Conservation (phyloP, 495 filamentous ascomycete species). For the Aspergillus ellipticus region DNA sequence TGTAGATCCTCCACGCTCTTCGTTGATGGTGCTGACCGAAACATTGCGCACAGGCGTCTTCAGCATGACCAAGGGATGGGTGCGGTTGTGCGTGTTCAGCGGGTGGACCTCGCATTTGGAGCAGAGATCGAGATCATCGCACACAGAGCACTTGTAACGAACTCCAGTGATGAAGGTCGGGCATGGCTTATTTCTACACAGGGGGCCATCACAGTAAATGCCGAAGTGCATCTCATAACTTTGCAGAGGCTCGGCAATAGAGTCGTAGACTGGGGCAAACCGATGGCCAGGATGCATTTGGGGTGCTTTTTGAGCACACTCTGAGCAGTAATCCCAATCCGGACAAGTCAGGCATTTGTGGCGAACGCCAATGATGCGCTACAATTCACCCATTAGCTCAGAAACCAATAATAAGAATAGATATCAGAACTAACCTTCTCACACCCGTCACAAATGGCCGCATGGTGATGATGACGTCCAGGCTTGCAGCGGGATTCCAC, state of each 20-base stretch:
- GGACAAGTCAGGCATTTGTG: conserved; percentile 98
- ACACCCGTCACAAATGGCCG: conserved; percentile 92
- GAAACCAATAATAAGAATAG: neutral
- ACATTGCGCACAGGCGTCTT: conserved; percentile 90
- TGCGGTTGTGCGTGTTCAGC: conserved; percentile 79
- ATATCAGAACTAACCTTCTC: conserved; percentile 58
- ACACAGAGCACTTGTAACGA: conserved; percentile 97
- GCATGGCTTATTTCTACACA: conserved; percentile 62
- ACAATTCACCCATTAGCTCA: conserved; percentile 24
- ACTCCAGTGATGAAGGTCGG: conserved; percentile 73
- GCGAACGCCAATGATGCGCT: conserved; percentile 81
- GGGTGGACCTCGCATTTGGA: conserved; percentile 89
- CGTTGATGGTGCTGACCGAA: conserved; percentile 77
- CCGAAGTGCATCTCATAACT: conserved; percentile 64
- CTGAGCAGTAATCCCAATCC: conserved; percentile 94
- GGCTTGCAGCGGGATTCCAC: conserved; percentile 63
- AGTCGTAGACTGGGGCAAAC: conserved; percentile 84
- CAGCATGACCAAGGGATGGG: conserved; percentile 95
- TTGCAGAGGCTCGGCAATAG: conserved; percentile 55
- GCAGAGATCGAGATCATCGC: conserved; percentile 95
- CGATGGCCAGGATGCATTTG: conserved; percentile 79
- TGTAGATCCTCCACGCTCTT: conserved; percentile 58
- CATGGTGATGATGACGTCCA: conserved; percentile 79
- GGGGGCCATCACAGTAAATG: conserved; percentile 92
- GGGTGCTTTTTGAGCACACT: conserved; percentile 62